phyloP scores from a whole-genome alignment of 768 basidiomycete genomes.

The Lepiota brunneoincarnata region DNA sequence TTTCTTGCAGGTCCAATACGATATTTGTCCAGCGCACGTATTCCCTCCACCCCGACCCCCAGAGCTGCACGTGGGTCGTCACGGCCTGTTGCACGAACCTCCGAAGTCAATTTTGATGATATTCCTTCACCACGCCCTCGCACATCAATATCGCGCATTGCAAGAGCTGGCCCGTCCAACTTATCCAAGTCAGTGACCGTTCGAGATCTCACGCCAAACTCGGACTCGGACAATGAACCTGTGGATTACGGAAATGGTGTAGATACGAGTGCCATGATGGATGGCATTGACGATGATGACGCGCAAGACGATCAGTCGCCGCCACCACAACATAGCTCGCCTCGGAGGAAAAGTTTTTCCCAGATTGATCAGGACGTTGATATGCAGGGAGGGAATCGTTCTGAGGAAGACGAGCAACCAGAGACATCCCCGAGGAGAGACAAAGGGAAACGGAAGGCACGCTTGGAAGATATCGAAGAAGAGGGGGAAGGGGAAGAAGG shows the following conservation, averaged over 20 bases:
- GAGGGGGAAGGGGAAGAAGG: slow-evolving; percentile 45
- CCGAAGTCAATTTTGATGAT: slow-evolving; percentile 59
- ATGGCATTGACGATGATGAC: slow-evolving; percentile 26
- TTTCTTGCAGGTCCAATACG: slow-evolving; percentile 35
- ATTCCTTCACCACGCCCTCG: slow-evolving; percentile 56
- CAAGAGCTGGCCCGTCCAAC: slow-evolving; percentile 38
- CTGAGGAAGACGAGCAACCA: slow-evolving; percentile 21
- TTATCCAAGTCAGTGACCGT: slow-evolving; percentile 33
- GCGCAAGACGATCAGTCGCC: slow-evolving; percentile 15
- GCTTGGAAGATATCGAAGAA: slow-evolving; percentile 37
- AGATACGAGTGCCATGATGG: slow-evolving; percentile 21
- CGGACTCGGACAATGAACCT: slow-evolving; percentile 27
- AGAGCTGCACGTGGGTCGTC: slow-evolving; percentile 35
- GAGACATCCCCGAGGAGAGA: slow-evolving; percentile 26
- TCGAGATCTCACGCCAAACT: slow-evolving; percentile 28
- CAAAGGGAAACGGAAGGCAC: slow-evolving; percentile 41
- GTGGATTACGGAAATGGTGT: slow-evolving; percentile 23
- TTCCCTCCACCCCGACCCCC: slow-evolving; percentile 39
- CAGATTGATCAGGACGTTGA: slow-evolving; percentile 49
- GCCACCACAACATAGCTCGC: slow-evolving; percentile 14
- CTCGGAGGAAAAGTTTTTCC: slow-evolving; percentile 42
- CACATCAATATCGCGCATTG: slow-evolving; percentile 28
- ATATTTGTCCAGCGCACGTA: slow-evolving; percentile 38
- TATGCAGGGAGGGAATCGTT: slow-evolving; percentile 35
- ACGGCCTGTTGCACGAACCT: slow-evolving; percentile 47